These are phyloP conservation scores for Aspergillus pseudoterreus DNA, from an alignment of 2,329 filamentous ascomycete genomes.

Conservation along the genomic window DNA sequence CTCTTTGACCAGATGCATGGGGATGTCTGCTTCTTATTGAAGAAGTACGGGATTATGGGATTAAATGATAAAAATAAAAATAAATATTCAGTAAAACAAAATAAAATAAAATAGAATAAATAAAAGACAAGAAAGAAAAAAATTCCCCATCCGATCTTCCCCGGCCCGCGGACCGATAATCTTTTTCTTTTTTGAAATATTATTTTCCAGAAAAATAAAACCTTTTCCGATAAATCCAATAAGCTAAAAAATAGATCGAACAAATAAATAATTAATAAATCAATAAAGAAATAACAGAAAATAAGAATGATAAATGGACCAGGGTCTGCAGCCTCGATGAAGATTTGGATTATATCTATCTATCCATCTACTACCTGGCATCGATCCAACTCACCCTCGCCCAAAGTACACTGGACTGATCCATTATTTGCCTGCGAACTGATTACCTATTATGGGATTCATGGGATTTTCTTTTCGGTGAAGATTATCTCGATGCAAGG, in stretches of 20 bases:
- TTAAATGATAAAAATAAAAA: background rate
- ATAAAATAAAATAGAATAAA: constrained; percentile 1
- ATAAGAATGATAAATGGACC: constrained; percentile 7
- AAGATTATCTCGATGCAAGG: constrained; percentile 16
- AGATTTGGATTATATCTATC: constrained; percentile 5
- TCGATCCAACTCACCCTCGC: background rate
- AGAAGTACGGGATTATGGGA: background rate
- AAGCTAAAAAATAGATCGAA: background rate
- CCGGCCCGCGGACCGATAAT: constrained; percentile 17
- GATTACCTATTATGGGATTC: too few relatives aligned
- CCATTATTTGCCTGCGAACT: constrained; percentile 6
- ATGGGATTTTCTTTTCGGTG: too few relatives aligned
- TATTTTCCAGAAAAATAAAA: constrained; percentile 1
- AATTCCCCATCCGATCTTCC: constrained; percentile 19
- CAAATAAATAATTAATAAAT: background rate
- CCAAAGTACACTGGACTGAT: constrained; percentile 8
- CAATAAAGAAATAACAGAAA: constrained; percentile 3
- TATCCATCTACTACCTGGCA: too few relatives aligned
- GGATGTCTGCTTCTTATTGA: too few relatives aligned
- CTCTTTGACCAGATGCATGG: too few relatives aligned
- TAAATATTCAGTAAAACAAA: background rate
- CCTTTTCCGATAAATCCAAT: background rate
- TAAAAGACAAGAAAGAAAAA: background rate
- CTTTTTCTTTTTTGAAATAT: background rate
- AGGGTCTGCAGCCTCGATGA: constrained; percentile 13